Evolutionary conservation across 2,329 filamentous ascomycete species (phyloP), one percentile per base, ranked within the genome.

Genomic region (Beauveria medogensis): DNA sequence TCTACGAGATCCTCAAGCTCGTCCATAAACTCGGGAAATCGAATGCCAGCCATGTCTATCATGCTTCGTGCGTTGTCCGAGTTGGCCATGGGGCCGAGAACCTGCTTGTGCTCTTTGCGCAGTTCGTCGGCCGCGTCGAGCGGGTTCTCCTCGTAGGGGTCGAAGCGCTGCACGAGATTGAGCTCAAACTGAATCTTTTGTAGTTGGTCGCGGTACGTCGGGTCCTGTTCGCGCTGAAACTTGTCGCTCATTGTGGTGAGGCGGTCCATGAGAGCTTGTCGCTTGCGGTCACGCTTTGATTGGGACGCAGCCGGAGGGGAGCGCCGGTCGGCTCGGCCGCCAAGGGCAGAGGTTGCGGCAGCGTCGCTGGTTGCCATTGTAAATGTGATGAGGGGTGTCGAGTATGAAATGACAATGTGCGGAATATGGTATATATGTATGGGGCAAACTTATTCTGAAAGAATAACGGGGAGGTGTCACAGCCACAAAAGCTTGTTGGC

Each of bases 161-260:
- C 89, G 57, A 94, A 90, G 67, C 90, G 87, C 72, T 91, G 87
- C 66, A 96, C 91, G 51, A 96, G 82, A 62, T 84, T 90, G 75
- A 92, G 92, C 73, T 96, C 92, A 65, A 91, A 87, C 75, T 97
- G 92, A n/a, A 97, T 85, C 66, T 91, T 91, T 69, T 94, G 88
- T 2, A 97, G 82, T 74, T 97, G 91, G 66, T 94, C 90, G 64
- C 92, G 86, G 74, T 96, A 97, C 68, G 91, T 87, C 64, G 83
- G 80, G 73, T 96, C 91, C 65, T 90, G 84, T 70, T 96, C 92
- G 64, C 88, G 84, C 65, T 86, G 84, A 74, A 96, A 93, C 66
- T 87, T 86, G 59, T 88, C 85, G 59, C 88, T 86, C 74, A 97
- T 86, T 60, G 86, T 83, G 46, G 85, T 82, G 7, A 96, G 83